Evolutionary conservation across 805 yeast species (phyloP).

Genomic region (Hemisphaericaspora nanyangensis): DNA sequence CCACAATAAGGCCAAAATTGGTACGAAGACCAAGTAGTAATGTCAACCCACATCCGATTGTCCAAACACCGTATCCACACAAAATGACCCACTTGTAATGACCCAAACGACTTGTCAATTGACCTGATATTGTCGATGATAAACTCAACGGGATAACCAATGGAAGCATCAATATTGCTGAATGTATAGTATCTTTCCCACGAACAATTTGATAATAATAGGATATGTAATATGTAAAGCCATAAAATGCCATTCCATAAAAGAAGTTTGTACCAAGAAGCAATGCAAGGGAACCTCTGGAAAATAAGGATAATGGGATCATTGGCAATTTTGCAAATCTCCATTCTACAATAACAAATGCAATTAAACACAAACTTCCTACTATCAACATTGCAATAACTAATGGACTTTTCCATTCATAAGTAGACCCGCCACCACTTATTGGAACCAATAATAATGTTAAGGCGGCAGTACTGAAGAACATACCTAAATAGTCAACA

Average conservation of each 20-base stretch:
- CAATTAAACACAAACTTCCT: slow-evolving; percentile 38
- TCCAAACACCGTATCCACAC: slow-evolving; percentile 29
- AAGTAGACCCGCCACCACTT: slow-evolving; percentile 52
- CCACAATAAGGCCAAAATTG: slow-evolving; percentile 21
- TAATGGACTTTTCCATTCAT: slow-evolving; percentile 52
- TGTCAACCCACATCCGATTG: slow-evolving; percentile 43
- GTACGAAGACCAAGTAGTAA: slow-evolving; percentile 22
- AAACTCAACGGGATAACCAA: slow-evolving; percentile 30
- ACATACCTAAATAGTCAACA: slow-evolving; percentile 51
- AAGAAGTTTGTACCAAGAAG: slow-evolving; percentile 35
- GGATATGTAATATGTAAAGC: slow-evolving; percentile 32
- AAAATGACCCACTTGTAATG: slow-evolving; percentile 23
- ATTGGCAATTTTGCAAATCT: slow-evolving; percentile 42
- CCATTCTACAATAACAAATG: slow-evolving; percentile 40
- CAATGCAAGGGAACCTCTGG: slow-evolving; percentile 28
- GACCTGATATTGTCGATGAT: slow-evolving; percentile 28
- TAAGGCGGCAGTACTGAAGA: slow-evolving; percentile 38
- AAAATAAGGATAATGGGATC: slow-evolving; percentile 41
- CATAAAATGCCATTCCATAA: slow-evolving; percentile 27
- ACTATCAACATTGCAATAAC: slow-evolving; percentile 47
- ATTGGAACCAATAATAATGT: slow-evolving; percentile 46
- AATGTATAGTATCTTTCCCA: slow-evolving; percentile 34
- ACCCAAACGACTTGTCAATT: slow-evolving; percentile 28
- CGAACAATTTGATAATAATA: slow-evolving; percentile 19
- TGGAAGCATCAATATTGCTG: slow-evolving; percentile 28